Percentiles rank a stretch among this genome's conserved stretches.
Evolutionary conservation across 1,284 basidiomycete genomes (phyloP).

Genomic region (Cutaneotrichosporon sp.): DNA sequence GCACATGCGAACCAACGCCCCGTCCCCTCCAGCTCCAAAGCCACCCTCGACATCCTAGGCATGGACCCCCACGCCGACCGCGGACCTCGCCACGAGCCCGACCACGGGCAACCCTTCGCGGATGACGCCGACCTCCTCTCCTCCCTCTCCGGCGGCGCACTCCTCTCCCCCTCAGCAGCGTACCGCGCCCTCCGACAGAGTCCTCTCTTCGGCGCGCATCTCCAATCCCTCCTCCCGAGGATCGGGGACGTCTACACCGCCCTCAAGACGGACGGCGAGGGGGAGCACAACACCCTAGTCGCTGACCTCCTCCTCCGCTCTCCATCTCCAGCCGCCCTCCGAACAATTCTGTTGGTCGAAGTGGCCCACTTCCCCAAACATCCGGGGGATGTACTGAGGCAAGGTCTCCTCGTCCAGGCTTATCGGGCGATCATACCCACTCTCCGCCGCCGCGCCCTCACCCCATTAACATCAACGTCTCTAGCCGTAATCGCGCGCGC

Average conservation of each 20-base stretch:
- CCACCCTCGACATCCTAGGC: conserved; percentile 33
- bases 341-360: conserved; percentile 32
- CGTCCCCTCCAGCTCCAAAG: conserved; percentile 31
- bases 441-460: conserved; percentile 10
- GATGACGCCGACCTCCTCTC: conserved; percentile 1
- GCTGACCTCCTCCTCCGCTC: conserved; percentile 36
- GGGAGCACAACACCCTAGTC: conserved; percentile 35
- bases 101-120: conserved; percentile 34
- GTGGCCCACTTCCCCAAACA: conserved; percentile 12
- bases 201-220: conserved; percentile 32
- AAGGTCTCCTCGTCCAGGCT: conserved; percentile 21
- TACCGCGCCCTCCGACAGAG: conserved; percentile 33
- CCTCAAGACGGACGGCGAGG: conserved; percentile 23
- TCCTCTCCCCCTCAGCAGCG: conserved; percentile 35
- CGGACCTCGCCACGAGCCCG: conserved; percentile 19
- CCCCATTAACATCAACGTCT: conserved; percentile 14
- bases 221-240: conserved; percentile 25
- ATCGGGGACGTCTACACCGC: conserved; percentile 27
- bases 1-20: conserved; percentile 13
- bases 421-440: conserved; percentile 17
- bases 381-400: conserved; percentile 4
- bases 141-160: not conserved
- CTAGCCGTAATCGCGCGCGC: conserved; percentile 15
- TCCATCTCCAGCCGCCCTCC: conserved; percentile 29
- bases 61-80: conserved; percentile 16